Base-by-base conservation (phyloP, 129 eudicot species). In the Centella asiatica region DNA sequence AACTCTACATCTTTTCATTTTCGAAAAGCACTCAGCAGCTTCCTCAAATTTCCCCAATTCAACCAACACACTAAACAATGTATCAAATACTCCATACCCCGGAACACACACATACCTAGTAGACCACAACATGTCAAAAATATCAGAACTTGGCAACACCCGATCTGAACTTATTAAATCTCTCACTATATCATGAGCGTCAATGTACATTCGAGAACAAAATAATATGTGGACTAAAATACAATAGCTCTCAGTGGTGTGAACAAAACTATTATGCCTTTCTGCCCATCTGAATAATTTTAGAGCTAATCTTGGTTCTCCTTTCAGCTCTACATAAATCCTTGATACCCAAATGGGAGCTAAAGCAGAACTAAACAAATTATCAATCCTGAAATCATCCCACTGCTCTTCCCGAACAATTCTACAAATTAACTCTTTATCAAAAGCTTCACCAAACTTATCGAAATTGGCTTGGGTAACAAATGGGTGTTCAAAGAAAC, bases 61-160 rank as follows among this genome's bases (percentile, higher is more conserved):
- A 60, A 81, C 80, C 60, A 83, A 69, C 57, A 86, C 87, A 28
- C 83, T 86, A 57, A 90, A 90, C 54, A 86, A 80, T 15, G 75
- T 72, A 69, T 90, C 97, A 47, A 90, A 90, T 18, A 86, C 94
- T 5, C 97, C 97, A 80, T 75, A 87, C 52, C 97, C 94, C 0
- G 79, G 71, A 1, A 67, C 56, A 67, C 87, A 83, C 52, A 81
- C 85, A 61, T 84, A 81, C 77, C 90, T 81, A 6, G 87, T 86
- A 19, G 78, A 63, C 97, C 97, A 86, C 76, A 90, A 69, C 49
- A 74, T 58, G 74, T 90, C 89, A 69, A 90, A 74, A 28, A 77
- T 70, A 60, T 73, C 80, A 74, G 55, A 48, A 36, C 68, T 69
- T 0, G 79, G 80, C 39, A 62, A 62, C 44, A 33, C 31, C 46